Evolutionary conservation across 1,284 basidiomycete genomes (phyloP), one percentile per base, ranked within the genome.

Genomic region (Tilletiaria anomala): DNA sequence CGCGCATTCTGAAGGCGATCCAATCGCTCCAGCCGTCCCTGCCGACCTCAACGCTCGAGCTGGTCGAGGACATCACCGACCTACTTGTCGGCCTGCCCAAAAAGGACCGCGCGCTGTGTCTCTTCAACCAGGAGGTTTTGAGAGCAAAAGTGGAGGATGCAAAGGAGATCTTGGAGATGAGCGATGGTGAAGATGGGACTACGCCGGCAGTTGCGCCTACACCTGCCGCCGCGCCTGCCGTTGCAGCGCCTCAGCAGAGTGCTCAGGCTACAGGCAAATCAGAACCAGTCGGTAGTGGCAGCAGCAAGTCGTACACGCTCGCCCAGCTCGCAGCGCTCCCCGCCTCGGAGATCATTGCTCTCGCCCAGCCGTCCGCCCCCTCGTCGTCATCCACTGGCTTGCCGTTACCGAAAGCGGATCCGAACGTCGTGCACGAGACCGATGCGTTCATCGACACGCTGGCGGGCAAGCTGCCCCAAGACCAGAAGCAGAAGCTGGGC

Each of bases 101-200:
- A 69, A 78, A 82, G 51, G 86, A 91, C 53, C 77, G 84, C 3
- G 84, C 83, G 0, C 74, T 89, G 76, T 86, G 83, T 67, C 71
- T 89, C 32, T 89, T 89, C 73, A 89, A 86, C 54, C 72, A 73
- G 6, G 83, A 88, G 51, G 75, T 83, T 29, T 72, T 89, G 23
- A 74, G 77, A 40, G 72, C 71, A 17, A 89, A 89, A 68, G 72
- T 89, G 11, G 75, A 75, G 1, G 85, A 86, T 54, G 86, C 86
- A 6, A 81, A 79, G 69, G 72, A 76, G 54, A 80, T 89, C 21
- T 40, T 68, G 40, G 53, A 61, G 14, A 54, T 59, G 14, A 68
- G 85, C 40, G 80, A 83, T 31, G 79, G 76, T 40, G 76, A 76
- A 17, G 33, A 42, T 6, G 29, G 16, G 4, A 41, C 12, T 12